Evolutionary conservation across 75 land plant species (phyloP), one percentile per base, ranked within the genome.

Genomic region (Chamaecyparis obtusa): DNA sequence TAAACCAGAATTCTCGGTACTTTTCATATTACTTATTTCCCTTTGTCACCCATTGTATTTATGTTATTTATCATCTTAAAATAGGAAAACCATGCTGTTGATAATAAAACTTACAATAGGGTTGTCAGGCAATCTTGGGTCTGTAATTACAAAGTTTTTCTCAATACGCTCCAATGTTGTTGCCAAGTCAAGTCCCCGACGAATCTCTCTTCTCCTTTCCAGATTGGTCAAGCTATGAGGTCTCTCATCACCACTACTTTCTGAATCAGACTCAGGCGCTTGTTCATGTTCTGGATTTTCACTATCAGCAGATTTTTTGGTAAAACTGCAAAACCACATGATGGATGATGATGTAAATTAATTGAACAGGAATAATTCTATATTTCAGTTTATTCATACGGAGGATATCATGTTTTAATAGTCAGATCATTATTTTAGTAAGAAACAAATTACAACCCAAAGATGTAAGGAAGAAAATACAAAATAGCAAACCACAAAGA

Each of bases 111-210:
- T 91, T 89, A 98, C 99, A 86, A 98, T 98, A 6, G 99, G 99
- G 41, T 95, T 95, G 91, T 98, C 99, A 80, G 99, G 99, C 77
- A 98, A 91, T 76, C 99, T 92, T 74, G 99, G 99, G 92, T 98
- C 99, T 21, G 97, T 91, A n/a, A 98, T 96, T 51, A 98, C 99
- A 91, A 98, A 98, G 87, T 98, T 98, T 89, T 98, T 98, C 84
- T 98, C 99, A 86, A 98, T 98, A 71, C 99, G 97, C 87, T 98
- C 99, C 86, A 98, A 90, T 49, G 99, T 98, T 51, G 99, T 98
- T 75, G 99, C 99, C 43, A 98, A 84, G 87, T 98, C 99, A 87
- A 98, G 91, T 85, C 97, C 99, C 87, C 94, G 97, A 19, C 99
- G 94, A 49, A 95, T 90, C 51, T 94, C 97, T 64, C 86, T 90